These are phyloP conservation scores for Leccinum ponderosum DNA, from an alignment of 1,284 basidiomycete genomes.

Conservation along the genomic window DNA sequence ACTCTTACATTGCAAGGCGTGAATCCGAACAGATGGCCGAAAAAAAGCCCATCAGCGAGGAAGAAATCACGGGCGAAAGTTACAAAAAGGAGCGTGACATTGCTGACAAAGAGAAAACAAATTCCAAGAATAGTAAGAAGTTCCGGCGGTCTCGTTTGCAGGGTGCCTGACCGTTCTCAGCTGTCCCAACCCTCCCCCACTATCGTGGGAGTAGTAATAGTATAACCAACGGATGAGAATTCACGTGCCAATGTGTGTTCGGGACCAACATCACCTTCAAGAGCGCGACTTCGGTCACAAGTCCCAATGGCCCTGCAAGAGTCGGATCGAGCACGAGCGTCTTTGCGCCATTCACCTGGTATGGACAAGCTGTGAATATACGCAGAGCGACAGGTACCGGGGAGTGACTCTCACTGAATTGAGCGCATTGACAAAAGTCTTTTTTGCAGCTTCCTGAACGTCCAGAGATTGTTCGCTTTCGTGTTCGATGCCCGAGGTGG, in stretches of 20 bases:
- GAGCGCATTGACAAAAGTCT: conserved; percentile 75
- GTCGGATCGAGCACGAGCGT: conserved; percentile 91
- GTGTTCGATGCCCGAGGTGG: conserved; percentile 27
- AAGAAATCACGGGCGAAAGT: no score
- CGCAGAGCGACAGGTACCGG: background rate
- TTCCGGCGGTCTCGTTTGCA: no score
- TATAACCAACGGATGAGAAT: no score
- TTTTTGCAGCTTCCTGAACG: conserved; percentile 70
- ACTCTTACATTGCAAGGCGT: no score
- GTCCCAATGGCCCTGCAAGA: conserved; percentile 88
- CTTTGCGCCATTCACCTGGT: conserved; percentile 89
- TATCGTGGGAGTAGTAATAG: no score
- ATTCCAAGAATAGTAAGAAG: no score
- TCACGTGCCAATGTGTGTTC: background rate
- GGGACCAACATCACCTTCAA: conserved; percentile 67
- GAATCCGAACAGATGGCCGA: no score
- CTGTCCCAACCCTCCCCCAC: no score
- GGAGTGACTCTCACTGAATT: conserved; percentile 64
- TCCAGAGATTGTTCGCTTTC: conserved; percentile 54
- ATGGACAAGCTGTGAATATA: conserved; percentile 9
- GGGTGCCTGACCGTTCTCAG: no score
- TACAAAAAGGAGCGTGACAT: no score
- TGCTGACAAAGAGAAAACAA: no score
- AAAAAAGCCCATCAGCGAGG: no score
- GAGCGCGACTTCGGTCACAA: conserved; percentile 89